Evolutionary conservation across 805 yeast genomes (phyloP).

Genomic region (Wickerhamomyces chaumierensis): DNA sequence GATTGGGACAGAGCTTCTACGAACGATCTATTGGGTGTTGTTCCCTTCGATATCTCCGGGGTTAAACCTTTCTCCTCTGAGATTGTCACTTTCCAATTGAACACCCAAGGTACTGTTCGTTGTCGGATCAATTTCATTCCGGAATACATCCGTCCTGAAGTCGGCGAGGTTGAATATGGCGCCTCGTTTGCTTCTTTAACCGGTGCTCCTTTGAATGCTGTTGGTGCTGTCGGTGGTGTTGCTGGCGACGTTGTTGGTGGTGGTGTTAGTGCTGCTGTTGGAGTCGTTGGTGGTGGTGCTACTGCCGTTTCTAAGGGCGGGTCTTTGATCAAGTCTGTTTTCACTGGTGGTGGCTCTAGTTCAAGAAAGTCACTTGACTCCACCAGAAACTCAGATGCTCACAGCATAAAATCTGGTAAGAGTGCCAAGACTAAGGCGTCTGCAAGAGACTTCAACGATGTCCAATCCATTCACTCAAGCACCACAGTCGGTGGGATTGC

Average conservation of each 20-base stretch:
- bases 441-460: slow-evolving; percentile 2
- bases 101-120: slow-evolving; percentile 56
- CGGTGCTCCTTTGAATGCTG: slow-evolving; percentile 37
- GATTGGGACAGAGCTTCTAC: slow-evolving; percentile 79
- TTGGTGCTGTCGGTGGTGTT: slow-evolving; percentile 28
- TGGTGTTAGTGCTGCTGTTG: slow-evolving; percentile 26
- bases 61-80: slow-evolving; percentile 35
- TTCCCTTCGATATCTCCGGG: slow-evolving; percentile 35
- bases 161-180: slow-evolving; percentile 32
- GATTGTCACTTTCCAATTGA: slow-evolving; percentile 36
- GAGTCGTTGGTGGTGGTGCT: slow-evolving; percentile 33
- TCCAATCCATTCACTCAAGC: slow-evolving; percentile 4
- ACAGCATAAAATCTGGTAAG: slow-evolving; percentile 23
- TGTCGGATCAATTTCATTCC: slow-evolving; percentile 48
- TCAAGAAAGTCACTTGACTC: slow-evolving; percentile 9
- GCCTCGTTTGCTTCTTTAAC: slow-evolving; percentile 28
- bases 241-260: slow-evolving; percentile 32
- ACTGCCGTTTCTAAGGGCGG: slow-evolving; percentile 35
- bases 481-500: slow-evolving; percentile 1
- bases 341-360: slow-evolving; percentile 18
- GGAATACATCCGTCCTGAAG: slow-evolving; percentile 53
- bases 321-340: slow-evolving; percentile 23
- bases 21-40: slow-evolving; percentile 48
- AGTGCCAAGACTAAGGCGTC: slow-evolving; percentile 8
- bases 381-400: slow-evolving; percentile 20